phyloP scores from a whole-genome alignment of 2,329 filamentous ascomycete genomes.

The Diplodia seriata region DNA sequence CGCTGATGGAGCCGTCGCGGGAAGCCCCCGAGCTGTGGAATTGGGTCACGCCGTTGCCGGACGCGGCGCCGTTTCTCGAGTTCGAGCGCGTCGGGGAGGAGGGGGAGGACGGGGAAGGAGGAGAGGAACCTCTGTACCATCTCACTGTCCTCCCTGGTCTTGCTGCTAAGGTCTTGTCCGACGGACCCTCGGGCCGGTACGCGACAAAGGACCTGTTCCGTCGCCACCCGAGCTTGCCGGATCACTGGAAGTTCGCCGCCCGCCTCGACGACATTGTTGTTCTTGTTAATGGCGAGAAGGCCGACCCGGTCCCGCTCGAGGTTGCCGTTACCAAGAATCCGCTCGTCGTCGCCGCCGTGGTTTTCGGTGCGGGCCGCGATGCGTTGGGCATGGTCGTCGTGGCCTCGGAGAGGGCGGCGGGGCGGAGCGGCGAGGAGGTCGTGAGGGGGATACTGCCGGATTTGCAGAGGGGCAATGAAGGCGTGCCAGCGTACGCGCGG shows the following conservation, averaged over 20 bases:
- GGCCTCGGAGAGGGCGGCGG: neutral
- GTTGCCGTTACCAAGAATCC: neutral
- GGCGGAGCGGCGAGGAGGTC: neutral
- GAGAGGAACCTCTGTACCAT: neutral
- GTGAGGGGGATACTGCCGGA: constrained; percentile 10
- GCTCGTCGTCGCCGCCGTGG: constrained; percentile 61
- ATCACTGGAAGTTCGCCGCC: constrained; percentile 2
- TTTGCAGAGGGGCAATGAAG: neutral
- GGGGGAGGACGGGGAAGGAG: neutral
- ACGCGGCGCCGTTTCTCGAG: constrained; percentile 46
- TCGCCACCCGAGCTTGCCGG: neutral
- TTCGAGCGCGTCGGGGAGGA: neutral
- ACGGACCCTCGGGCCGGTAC: constrained; percentile 52
- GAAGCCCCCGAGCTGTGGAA: constrained; percentile 59
- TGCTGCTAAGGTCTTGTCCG: constrained; percentile 41
- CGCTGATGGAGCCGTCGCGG: constrained; percentile 67
- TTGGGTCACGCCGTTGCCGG: constrained; percentile 57
- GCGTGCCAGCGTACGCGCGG: constrained; percentile 18
- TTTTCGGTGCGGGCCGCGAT: constrained; percentile 55
- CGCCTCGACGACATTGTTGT: constrained; percentile 21
- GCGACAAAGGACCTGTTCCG: constrained; percentile 48
- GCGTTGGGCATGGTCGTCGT: constrained; percentile 19
- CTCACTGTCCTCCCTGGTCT: constrained; percentile 43
- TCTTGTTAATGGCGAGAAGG: constrained; percentile 29
- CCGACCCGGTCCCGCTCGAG: constrained; percentile 22